Evolutionary conservation across 305 asterid species (phyloP).

Genomic region (Fraxinus sp.): DNA sequence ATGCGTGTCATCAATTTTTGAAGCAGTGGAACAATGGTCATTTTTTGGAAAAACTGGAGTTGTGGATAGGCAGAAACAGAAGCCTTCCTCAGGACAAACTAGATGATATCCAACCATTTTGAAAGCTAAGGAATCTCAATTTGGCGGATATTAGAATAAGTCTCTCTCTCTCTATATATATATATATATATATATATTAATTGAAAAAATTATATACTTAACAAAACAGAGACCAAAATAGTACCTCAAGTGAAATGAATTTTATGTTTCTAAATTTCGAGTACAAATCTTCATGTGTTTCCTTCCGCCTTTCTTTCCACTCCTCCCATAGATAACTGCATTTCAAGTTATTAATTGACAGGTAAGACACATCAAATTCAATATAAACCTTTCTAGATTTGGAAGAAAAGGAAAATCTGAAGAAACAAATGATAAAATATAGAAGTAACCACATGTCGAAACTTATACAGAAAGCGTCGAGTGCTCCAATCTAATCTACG

Average conservation of each 20-base stretch:
- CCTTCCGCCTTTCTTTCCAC: constrained; percentile 86
- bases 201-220: not conserved
- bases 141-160: not conserved
- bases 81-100: not conserved
- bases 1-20: not conserved
- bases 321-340: constrained; percentile 92
- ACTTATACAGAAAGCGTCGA: not conserved
- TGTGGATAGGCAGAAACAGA: not conserved
- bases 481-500: not conserved
- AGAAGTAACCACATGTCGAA: constrained; percentile 9
- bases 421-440: not conserved
- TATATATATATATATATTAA: not conserved
- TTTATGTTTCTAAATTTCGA: constrained; percentile 66
- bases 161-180: too few relatives aligned
- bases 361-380: constrained; percentile 8
- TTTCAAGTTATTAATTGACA: constrained; percentile 27
- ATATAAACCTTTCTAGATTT: not conserved
- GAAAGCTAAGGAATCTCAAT: not conserved
- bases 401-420: constrained; percentile 10
- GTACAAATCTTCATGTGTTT: constrained; percentile 53
- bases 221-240: not conserved
- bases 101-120: not conserved
- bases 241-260: constrained; percentile 86
- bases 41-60: not conserved
- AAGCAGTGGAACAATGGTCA: not conserved